These are phyloP conservation scores for Eucalyptus fibrosa DNA, from an alignment of 345 rosid genomes.

Conservation along the genomic window DNA sequence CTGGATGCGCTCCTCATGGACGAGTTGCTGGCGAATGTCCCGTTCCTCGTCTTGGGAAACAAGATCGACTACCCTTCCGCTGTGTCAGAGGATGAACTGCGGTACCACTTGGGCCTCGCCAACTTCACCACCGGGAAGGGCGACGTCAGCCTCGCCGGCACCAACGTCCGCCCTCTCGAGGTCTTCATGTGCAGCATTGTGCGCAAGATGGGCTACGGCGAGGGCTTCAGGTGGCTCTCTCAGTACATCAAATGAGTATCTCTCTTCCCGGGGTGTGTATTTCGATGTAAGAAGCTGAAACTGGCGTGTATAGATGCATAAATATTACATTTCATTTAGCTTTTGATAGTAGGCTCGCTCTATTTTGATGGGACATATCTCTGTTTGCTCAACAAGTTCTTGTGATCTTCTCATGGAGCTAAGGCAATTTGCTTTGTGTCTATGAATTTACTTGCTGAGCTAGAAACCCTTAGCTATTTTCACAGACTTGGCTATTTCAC, in stretches of 20 bases:
- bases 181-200: conserved; percentile 30
- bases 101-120: conserved; percentile 10
- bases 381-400: neutral
- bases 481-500: too few species aligned
- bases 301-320: neutral
- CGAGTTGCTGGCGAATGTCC: conserved; percentile 8
- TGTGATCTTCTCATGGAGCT: neutral
- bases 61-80: conserved; percentile 20
- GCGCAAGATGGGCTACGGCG: conserved; percentile 27
- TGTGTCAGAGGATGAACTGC: conserved; percentile 16
- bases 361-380: neutral
- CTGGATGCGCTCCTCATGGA: conserved; percentile 22
- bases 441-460: neutral
- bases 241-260: conserved; percentile 8
- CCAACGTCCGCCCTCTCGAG: conserved; percentile 15
- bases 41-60: conserved; percentile 22
- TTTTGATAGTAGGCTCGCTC: neutral
- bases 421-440: neutral
- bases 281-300: neutral
- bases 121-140: conserved; percentile 22
- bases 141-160: conserved; percentile 1
- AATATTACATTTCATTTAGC: neutral
- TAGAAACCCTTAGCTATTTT: too few species aligned
- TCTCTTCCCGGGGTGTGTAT: neutral
- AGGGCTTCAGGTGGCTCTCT: conserved; percentile 18